Percentiles rank a stretch among this genome's conserved stretches.
Evolutionary conservation across 176 grass and related monocot species (phyloP).

Genomic region (Musa acuminata): DNA sequence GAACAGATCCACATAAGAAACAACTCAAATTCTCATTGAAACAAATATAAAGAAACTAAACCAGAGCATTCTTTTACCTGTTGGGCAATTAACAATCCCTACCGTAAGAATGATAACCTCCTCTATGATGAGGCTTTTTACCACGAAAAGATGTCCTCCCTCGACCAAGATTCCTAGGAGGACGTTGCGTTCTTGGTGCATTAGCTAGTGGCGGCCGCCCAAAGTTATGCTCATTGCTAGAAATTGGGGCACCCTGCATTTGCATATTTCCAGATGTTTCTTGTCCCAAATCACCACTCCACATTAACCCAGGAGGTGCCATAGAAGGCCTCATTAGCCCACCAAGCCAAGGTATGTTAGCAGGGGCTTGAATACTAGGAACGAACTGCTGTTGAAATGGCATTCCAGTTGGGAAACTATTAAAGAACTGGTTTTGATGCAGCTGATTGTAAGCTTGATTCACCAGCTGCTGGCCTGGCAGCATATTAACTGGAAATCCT

Average conservation of each 20-base stretch:
- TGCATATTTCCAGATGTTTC: conserved; percentile 24
- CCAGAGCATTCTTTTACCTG: neutral
- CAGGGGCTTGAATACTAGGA: conserved; percentile 18
- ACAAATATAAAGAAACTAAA: neutral
- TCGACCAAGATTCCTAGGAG: conserved; percentile 28
- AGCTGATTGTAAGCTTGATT: conserved; percentile 32
- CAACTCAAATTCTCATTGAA: too few relatives aligned
- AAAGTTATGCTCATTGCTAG: conserved; percentile 23
- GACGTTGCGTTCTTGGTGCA: conserved; percentile 3
- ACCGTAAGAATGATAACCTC: conserved; percentile 35
- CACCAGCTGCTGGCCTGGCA: conserved; percentile 32
- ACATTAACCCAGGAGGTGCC: conserved; percentile 18
- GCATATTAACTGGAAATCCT: conserved; percentile 35
- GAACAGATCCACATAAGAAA: too few relatives aligned
- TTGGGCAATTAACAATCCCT: conserved; percentile 21
- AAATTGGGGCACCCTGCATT: conserved; percentile 4
- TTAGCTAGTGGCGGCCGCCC: neutral
- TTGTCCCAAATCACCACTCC: conserved; percentile 34
- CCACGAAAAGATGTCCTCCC: conserved; percentile 44
- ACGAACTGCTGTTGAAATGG: conserved; percentile 32
- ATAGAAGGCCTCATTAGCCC: conserved; percentile 22
- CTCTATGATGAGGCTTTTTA: conserved; percentile 35
- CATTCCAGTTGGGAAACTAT: conserved; percentile 34
- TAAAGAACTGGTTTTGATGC: conserved; percentile 35
- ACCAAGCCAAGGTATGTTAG: conserved; percentile 22